Evolutionary conservation across 345 rosid genomes (phyloP).

Genomic region (Laguncularia racemosa): DNA sequence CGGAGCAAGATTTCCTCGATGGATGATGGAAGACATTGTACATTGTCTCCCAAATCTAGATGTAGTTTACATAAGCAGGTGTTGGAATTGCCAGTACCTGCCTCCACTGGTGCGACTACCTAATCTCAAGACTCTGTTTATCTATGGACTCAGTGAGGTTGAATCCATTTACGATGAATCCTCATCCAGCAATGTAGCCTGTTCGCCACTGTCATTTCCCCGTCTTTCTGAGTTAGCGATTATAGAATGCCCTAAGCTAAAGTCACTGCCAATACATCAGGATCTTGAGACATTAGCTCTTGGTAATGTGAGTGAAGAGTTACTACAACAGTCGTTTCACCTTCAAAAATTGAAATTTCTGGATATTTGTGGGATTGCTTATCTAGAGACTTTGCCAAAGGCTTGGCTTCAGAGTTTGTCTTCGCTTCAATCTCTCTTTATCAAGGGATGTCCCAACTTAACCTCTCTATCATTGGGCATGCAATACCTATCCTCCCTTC

Average conservation of each 20-base stretch:
- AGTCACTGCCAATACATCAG: not conserved
- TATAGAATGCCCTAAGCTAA: slow-evolving; percentile 1
- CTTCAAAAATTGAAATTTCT: not conserved
- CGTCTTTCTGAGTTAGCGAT: not conserved
- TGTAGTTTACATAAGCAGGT: not conserved
- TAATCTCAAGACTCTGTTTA: not conserved
- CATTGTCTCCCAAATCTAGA: not conserved
- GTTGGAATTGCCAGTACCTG: not conserved
- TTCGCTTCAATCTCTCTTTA: not conserved
- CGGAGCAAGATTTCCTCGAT: slow-evolving; percentile 1
- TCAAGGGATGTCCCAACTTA: slow-evolving; percentile 1
- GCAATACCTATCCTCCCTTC: slow-evolving; percentile 4
- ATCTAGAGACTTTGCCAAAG: slow-evolving; percentile 3
- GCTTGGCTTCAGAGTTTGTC: not conserved
- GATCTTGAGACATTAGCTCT: not conserved
- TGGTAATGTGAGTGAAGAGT: not conserved
- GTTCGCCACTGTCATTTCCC: not conserved
- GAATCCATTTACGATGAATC: not conserved
- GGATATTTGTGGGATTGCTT: not conserved
- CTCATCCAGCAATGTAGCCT: not conserved
- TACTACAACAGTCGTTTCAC: not conserved
- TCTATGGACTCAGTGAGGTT: not conserved
- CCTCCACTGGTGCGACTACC: slow-evolving; percentile 9
- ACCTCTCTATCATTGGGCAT: slow-evolving; percentile 8
- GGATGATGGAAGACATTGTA: not conserved